phyloP scores from a whole-genome alignment of 1,284 basidiomycete species.

The Golubevia sp. region DNA sequence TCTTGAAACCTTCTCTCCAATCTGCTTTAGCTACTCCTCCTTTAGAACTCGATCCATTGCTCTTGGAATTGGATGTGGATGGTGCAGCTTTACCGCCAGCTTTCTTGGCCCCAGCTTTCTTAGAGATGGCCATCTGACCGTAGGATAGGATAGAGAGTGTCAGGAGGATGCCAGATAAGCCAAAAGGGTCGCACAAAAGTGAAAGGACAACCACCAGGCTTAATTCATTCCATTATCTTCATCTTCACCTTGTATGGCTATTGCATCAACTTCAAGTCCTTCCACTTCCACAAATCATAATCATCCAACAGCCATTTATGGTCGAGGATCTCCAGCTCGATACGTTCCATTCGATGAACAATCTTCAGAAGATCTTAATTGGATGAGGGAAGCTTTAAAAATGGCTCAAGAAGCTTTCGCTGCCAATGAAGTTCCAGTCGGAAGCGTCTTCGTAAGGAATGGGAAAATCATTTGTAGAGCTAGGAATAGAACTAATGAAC shows the following conservation, averaged over 20 bases:
- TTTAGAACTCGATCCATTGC: constrained; percentile 18
- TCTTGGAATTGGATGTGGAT: constrained; percentile 24
- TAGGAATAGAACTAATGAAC: constrained; percentile 89
- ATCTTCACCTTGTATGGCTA: too few species aligned
- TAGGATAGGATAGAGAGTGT: too few species aligned
- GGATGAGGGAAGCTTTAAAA: constrained; percentile 53
- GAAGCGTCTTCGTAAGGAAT: constrained; percentile 89
- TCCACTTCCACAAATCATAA: too few species aligned
- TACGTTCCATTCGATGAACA: constrained; percentile 45
- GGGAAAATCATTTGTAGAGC: constrained; percentile 78
- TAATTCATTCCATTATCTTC: too few species aligned
- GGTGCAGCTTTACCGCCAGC: constrained; percentile 34
- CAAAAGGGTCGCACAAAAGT: too few species aligned
- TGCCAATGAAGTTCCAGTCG: constrained; percentile 90
- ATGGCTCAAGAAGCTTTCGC: constrained; percentile 73
- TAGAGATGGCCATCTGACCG: constrained; percentile 52
- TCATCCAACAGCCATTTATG: background rate
- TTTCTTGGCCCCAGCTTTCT: constrained; percentile 51
- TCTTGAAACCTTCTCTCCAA: constrained; percentile 61
- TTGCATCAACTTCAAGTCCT: too few species aligned
- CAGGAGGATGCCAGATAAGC: too few species aligned
- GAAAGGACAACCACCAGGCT: too few species aligned
- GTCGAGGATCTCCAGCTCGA: constrained; percentile 27
- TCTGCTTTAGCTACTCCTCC: constrained; percentile 59
- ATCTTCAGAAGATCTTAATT: constrained; percentile 41